phyloP scores from a whole-genome alignment of 371 early-diverging fungal species.

The Rhizopus delemar region DNA sequence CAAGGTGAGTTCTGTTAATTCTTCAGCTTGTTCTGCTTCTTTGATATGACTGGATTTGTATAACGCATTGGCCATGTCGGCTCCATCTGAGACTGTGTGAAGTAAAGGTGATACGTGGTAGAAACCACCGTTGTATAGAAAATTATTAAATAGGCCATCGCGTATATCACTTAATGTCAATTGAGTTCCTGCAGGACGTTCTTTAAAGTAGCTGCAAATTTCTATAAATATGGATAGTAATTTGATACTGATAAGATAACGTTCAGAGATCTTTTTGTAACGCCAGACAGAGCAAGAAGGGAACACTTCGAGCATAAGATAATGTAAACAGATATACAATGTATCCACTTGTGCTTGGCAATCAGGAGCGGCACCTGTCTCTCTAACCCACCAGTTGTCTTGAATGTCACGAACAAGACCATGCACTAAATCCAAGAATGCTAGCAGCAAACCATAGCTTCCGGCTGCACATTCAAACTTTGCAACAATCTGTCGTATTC shows the following conservation, averaged over 20 bases:
- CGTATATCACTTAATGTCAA: slow-evolving; percentile 29
- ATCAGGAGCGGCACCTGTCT: neutral
- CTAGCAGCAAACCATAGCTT: slow-evolving; percentile 33
- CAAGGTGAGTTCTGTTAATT: slow-evolving; percentile 38
- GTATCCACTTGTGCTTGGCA: slow-evolving; percentile 30
- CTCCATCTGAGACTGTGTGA: slow-evolving; percentile 37
- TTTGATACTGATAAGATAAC: slow-evolving; percentile 42
- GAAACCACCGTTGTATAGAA: slow-evolving; percentile 40
- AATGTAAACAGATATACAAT: slow-evolving; percentile 40
- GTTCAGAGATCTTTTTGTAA: slow-evolving; percentile 42
- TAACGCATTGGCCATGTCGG: slow-evolving; percentile 31
- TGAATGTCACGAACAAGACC: slow-evolving; percentile 43
- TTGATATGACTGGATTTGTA: slow-evolving; percentile 27
- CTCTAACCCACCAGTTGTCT: slow-evolving; percentile 35
- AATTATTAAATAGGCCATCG: slow-evolving; percentile 33
- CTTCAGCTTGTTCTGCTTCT: slow-evolving; percentile 39
- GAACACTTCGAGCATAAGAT: slow-evolving; percentile 46
- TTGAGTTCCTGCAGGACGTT: neutral
- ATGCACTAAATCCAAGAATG: slow-evolving; percentile 44
- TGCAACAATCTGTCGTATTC: slow-evolving; percentile 37
- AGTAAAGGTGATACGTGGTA: slow-evolving; percentile 44
- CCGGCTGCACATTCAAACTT: slow-evolving; percentile 37
- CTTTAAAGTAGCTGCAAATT: slow-evolving; percentile 33
- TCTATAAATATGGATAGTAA: slow-evolving; percentile 39
- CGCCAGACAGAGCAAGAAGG: slow-evolving; percentile 47